A percentile compares a stretch with the other conserved stretches of the same genome.
phyloP scores from a whole-genome alignment of 768 basidiomycete species.

The Holtermannia corniformis region DNA sequence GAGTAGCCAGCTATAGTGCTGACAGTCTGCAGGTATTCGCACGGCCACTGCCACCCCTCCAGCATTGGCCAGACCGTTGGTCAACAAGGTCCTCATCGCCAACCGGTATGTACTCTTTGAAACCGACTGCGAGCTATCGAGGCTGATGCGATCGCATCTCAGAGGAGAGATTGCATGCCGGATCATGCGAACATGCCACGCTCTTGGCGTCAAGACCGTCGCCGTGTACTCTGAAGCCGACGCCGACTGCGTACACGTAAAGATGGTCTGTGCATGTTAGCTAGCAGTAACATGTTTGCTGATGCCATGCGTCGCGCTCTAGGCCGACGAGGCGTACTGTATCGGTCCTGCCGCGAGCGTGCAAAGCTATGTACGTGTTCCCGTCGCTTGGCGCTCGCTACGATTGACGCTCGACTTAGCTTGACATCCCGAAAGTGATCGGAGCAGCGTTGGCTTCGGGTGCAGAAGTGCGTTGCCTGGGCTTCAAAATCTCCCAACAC shows the following conservation, averaged over 20 bases:
- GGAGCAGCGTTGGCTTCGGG: constrained; percentile 70
- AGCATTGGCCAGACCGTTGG: constrained; percentile 39
- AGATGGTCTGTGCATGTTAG: constrained; percentile 48
- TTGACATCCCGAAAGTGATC: constrained; percentile 79
- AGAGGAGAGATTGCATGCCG: constrained; percentile 96
- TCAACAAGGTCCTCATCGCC: constrained; percentile 84
- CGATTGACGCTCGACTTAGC: constrained; percentile 44
- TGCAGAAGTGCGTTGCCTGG: constrained; percentile 56
- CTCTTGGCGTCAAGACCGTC: constrained; percentile 80
- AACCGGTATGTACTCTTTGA: constrained; percentile 54
- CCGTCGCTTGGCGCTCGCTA: not conserved
- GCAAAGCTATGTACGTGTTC: constrained; percentile 72
- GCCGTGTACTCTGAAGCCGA: constrained; percentile 89
- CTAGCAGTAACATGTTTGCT: not conserved
- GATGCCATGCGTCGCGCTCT: not conserved
- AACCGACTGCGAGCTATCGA: not conserved
- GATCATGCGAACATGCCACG: constrained; percentile 79
- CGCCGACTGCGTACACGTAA: constrained; percentile 66
- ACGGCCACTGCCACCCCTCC: not conserved
- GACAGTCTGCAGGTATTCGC: not conserved
- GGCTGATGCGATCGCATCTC: not conserved
- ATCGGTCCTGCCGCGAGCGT: constrained; percentile 84
- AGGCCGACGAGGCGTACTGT: constrained; percentile 82
- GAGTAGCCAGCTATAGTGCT: no score
- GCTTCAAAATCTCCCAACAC: not conserved